phyloP scores from a whole-genome alignment of 768 basidiomycete species.

The Lactarius sp. region DNA sequence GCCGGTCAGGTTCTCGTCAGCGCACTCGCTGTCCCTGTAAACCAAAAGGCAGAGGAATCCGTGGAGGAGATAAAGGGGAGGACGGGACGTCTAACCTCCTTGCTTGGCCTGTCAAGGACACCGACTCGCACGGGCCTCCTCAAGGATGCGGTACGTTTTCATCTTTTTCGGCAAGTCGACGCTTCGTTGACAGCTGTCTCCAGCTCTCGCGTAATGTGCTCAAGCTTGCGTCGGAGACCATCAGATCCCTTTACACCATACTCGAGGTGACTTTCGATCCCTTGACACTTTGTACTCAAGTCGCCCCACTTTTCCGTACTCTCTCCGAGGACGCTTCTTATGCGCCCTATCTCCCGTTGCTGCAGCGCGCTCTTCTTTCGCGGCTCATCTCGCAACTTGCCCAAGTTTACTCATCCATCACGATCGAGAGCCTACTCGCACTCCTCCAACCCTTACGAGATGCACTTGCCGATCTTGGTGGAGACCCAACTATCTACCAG shows the following conservation, averaged over 20 bases:
- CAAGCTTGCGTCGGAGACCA: conserved; percentile 63
- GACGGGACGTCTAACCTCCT: conserved; percentile 72
- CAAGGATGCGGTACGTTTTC: conserved; percentile 69
- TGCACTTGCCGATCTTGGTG: conserved; percentile 42
- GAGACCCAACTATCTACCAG: conserved; percentile 42
- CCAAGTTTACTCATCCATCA: conserved; percentile 87
- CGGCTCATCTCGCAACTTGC: conserved; percentile 87
- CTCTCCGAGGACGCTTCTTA: conserved; percentile 57
- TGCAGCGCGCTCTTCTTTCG: conserved; percentile 87
- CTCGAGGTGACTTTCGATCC: conserved; percentile 95
- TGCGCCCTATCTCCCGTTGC: conserved; percentile 79
- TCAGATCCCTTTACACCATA: conserved; percentile 79
- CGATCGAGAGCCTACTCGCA: conserved; percentile 66
- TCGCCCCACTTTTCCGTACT: conserved; percentile 69
- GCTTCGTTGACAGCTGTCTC: conserved; percentile 5
- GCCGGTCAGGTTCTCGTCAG: conserved; percentile 90
- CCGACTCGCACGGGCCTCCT: conserved; percentile 86
- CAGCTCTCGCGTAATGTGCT: conserved; percentile 82
- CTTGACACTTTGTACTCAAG: conserved; percentile 70
- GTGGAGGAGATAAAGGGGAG: conserved; percentile 56
- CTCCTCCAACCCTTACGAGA: conserved; percentile 74
- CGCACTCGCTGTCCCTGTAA: conserved; percentile 90
- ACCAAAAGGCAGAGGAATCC: conserved; percentile 46
- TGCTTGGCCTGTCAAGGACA: conserved; percentile 77
- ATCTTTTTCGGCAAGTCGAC: not conserved